A percentile compares a stretch with the other conserved stretches of the same genome.
Evolutionary conservation across 306 rosid genomes (phyloP).

Genomic region (Begonia peltatifolia): DNA sequence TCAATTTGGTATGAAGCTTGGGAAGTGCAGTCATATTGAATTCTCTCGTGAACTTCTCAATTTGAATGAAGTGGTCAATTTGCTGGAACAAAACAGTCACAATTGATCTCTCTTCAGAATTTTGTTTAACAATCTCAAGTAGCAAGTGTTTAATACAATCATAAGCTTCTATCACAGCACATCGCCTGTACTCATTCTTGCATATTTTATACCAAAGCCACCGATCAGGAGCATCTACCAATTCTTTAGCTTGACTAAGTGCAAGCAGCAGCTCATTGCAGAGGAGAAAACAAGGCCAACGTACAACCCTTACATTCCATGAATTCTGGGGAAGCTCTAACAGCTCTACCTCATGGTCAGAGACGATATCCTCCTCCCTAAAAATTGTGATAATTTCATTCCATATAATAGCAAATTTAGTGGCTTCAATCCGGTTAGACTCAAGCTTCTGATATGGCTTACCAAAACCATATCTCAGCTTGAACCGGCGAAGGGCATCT

Average conservation of each 20-base stretch:
- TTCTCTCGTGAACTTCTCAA: conserved; percentile 63
- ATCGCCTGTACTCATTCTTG: conserved; percentile 84
- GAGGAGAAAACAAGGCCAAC: conserved; percentile 93
- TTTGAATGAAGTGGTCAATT: conserved; percentile 72
- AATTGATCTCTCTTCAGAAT: conserved; percentile 76
- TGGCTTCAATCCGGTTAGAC: conserved; percentile 81
- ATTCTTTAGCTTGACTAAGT: conserved; percentile 88
- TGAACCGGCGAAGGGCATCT: conserved; percentile 77
- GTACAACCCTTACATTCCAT: conserved; percentile 84
- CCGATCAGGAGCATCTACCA: conserved; percentile 63
- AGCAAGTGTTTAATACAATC: conserved; percentile 65
- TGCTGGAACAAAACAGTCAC: conserved; percentile 69
- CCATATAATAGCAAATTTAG: conserved; percentile 89
- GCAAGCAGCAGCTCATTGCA: conserved; percentile 92
- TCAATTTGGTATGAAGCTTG: conserved; percentile 59
- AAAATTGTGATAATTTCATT: conserved; percentile 75
- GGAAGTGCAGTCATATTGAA: conserved; percentile 72
- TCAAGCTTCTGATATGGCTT: conserved; percentile 76
- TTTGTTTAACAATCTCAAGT: conserved; percentile 40
- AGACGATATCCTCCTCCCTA: conserved; percentile 93
- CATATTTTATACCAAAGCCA: conserved; percentile 71
- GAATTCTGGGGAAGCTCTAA: conserved; percentile 78
- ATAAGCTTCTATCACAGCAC: conserved; percentile 84
- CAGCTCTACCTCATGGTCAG: conserved; percentile 76
- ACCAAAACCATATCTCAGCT: conserved; percentile 96